Base-by-base conservation (phyloP, 805 yeast genomes). In the Ogataea nitratoaversa region DNA sequence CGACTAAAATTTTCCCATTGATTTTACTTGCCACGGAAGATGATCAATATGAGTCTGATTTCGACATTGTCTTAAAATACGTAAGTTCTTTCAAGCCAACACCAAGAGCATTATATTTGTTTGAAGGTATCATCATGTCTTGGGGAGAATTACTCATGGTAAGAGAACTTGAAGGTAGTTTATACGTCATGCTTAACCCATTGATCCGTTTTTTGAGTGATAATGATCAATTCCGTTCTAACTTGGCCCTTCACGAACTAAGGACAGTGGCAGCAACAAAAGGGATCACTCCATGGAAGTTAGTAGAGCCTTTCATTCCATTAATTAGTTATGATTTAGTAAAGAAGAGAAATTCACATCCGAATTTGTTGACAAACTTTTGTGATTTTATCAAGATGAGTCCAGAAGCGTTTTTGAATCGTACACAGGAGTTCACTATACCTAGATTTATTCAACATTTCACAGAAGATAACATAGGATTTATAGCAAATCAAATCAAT, bases 251-350 rank as follows among this genome's bases (percentile, higher is more conserved):
- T 47, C 82, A 80, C 53, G 76, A 78, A 41, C 63, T 91, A 4
- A 63, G 76, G 18, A 63, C 71, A 25, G 70, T 84, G 11, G 82
- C 96, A 0, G 52, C 63, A 14, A 66, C 76, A 1, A 75, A 76
- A 48, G 61, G 68, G 1, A 63, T 75, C 27, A 77, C 95, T 0
- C 82, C 95, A 0, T 89, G 91, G 76, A 86, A 84, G 56, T 62
- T 91, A 12, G 65, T 88, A 17, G 78, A 85, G 7, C 95, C 96
- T 0, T 85, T 78, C 45, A 71, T 93, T 52, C 89, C 91, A 2
- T 74, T 81, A 27, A 68, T 89, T 7, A 74, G 90, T 29, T 74
- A 78, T 32, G 72, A 73, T 19, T 70, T 87, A 14, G 79, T 87
- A 3, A 76, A 76, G 46, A 69, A 70, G 32, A 54, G 77, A 32